Base-by-base conservation (phyloP, 495 filamentous ascomycete genomes). In the Neurospora sp. region DNA sequence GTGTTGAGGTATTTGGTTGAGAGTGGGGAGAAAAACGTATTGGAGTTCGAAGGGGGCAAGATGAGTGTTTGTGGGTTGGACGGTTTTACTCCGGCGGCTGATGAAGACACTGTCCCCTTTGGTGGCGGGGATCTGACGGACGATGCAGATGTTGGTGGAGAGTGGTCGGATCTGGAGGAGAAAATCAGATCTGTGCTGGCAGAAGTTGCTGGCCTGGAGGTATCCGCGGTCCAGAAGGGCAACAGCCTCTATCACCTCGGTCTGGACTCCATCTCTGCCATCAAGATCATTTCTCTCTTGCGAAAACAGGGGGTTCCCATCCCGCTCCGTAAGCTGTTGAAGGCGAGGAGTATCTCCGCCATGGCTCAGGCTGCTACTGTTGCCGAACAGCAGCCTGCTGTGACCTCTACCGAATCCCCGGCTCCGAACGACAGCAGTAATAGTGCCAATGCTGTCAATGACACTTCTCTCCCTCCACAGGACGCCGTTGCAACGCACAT, bases 261-360 rank as follows among this genome's bases (percentile, higher is more conserved):
- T 8, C 85, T 97, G 42, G 94, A 98, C 78, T 97, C 94, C 3
- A 93, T 98, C 77, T 92, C 91, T 70, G 92, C 93, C 10, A 94
- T 97, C 79, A 90, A 91, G 68, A 85, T 91, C 18, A 87, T 89
- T 31, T 85, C 89, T 0, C 80, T 90, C n/a, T 83, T 94, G 10
- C 86, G 87, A 22, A 89, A 88, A 59, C 82, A 87, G 44, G 87
- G 85, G 0, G 77, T 94, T 4, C 80, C 79, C 4, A 78, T 93
- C 1, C 83, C 84, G 40, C 89, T 93, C 14, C 87, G 91, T 9
- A 88, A 92, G 41, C 87, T 96, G 65, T 80, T 94, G 2, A 85
- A 84, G 72, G 88, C 90, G 1, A 83, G 82, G n/a, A 92, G 88
- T 1, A 83, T 94, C 16, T 77, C 81, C 4, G 86, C 88, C 9